A percentile compares a stretch with the other conserved stretches of the same genome.
Evolutionary conservation across 2,329 filamentous ascomycete genomes (phyloP).

Genomic region (Huntiella moniliformis): DNA sequence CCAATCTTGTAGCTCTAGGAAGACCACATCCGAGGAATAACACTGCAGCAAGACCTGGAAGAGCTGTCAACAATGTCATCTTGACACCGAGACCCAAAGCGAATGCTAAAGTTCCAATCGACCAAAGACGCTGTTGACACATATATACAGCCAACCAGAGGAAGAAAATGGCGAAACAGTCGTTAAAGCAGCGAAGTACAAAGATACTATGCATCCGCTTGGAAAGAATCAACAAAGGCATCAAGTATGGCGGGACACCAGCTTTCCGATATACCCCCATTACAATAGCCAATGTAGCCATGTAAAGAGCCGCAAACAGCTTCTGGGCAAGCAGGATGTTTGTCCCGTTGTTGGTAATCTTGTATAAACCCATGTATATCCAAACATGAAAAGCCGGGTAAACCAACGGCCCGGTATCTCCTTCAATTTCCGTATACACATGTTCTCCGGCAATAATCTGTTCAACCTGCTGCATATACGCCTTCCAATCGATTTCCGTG

Average conservation of each 20-base stretch:
- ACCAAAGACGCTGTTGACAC: constrained; percentile 60
- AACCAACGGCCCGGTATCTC: constrained; percentile 79
- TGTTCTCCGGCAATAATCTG: constrained; percentile 69
- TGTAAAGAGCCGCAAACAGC: constrained; percentile 64
- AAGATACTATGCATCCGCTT: constrained; percentile 92
- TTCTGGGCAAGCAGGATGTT: constrained; percentile 68
- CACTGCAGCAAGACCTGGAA: constrained; percentile 63
- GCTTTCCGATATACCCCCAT: constrained; percentile 66
- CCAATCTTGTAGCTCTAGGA: constrained; percentile 48
- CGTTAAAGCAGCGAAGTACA: constrained; percentile 84
- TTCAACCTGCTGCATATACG: constrained; percentile 86
- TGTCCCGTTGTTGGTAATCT: constrained; percentile 54
- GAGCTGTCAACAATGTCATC: constrained; percentile 72
- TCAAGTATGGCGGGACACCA: constrained; percentile 68
- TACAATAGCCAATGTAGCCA: constrained; percentile 55
- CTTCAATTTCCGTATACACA: constrained; percentile 71
- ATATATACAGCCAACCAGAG: constrained; percentile 66
- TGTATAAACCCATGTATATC: constrained; percentile 65
- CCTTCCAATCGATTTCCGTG: constrained; percentile 94
- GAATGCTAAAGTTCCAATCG: constrained; percentile 52
- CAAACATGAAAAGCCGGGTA: constrained; percentile 92
- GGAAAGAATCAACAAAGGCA: constrained; percentile 69
- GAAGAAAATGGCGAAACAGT: constrained; percentile 70
- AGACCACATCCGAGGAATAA: constrained; percentile 58
- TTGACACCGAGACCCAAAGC: constrained; percentile 75